Evolutionary conservation across 805 yeast species (phyloP), one percentile per base, ranked within the genome.

Genomic region (Schizosaccharomyces japonicus): DNA sequence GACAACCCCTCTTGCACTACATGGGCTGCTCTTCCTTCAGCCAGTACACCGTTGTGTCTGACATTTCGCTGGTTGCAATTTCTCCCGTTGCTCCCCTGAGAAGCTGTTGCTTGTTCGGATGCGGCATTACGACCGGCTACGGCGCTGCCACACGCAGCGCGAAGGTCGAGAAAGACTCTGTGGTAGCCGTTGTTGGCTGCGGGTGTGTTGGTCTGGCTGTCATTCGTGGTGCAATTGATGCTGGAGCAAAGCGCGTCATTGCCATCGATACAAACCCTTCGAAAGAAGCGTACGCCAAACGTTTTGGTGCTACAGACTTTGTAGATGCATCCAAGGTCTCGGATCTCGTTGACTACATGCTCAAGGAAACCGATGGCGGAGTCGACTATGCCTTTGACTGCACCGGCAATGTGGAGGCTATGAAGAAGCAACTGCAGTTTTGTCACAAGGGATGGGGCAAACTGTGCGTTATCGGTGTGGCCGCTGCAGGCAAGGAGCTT

Each of bases 361-460:
- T 82, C 55, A 92, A 82, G 59, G 67, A 78, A 73, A 84, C 96
- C 49, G 96, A 90, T 58, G 99, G 99, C 57, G 99, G 99, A 48
- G 72, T 83, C 53, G 99, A 90, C 58, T 83, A 63, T 67, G 85
- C 98, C 28, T 90, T 90, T 60, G 98, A 90, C 69, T 85, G 96
- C 69, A 90, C 98, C 48, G 99, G 99, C 67, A 90, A 87, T 60
- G 85, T 78, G 52, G 64, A 73, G 44, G 96, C 90, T 46, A 90
- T 90, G 99, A 78, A 96, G 68, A 70, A 76, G 59, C 98, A 98
- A 27, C 71, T 90, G 54, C 96, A 90, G 70, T 81, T 94, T 21
- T 84, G 95, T 63, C 96, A 90, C 69, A 87, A 85, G 66, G 99
- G 99, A 54, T 90, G 98, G 95, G 99, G 99, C 65, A 75, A 78